phyloP scores from a whole-genome alignment of 306 rosid species.

The Gastrolobium villosum region DNA sequence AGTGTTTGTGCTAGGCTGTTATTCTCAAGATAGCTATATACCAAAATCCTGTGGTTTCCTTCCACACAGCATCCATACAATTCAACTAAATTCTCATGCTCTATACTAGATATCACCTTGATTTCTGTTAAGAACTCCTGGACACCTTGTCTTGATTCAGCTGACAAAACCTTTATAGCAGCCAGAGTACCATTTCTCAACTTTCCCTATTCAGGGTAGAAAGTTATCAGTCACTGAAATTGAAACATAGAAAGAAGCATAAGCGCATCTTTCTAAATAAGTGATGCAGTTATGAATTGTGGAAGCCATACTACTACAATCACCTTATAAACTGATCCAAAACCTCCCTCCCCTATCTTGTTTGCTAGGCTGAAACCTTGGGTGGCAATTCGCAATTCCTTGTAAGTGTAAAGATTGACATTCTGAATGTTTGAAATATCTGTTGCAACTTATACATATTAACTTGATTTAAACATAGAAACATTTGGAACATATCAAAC shows the following conservation, averaged over 20 bases:
- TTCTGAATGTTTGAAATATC: slow-evolving; percentile 67
- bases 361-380: slow-evolving; percentile 61
- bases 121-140: slow-evolving; percentile 86
- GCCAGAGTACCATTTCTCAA: slow-evolving; percentile 65
- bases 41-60: slow-evolving; percentile 76
- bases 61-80: slow-evolving; percentile 86
- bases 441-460: slow-evolving; percentile 44
- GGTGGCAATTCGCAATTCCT: slow-evolving; percentile 72
- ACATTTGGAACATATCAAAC: slow-evolving; percentile 12
- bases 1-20: slow-evolving; percentile 83
- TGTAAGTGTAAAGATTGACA: slow-evolving; percentile 64
- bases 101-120: slow-evolving; percentile 70
- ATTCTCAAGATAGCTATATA: slow-evolving; percentile 87
- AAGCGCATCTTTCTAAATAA: slow-evolving; percentile 12
- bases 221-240: slow-evolving; percentile 20
- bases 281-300: slow-evolving; percentile 20
- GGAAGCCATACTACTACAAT: slow-evolving; percentile 4
- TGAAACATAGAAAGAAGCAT: slow-evolving; percentile 20
- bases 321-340: slow-evolving; percentile 94
- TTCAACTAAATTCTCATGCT: slow-evolving; percentile 83
- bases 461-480: slow-evolving; percentile 13
- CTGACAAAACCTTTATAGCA: slow-evolving; percentile 81
- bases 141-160: slow-evolving; percentile 74
- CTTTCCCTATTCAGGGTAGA: slow-evolving; percentile 58
- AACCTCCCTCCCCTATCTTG: slow-evolving; percentile 89